Conservation (phyloP, 352 stramenopile species). For the Pythium phragmiticola region DNA sequence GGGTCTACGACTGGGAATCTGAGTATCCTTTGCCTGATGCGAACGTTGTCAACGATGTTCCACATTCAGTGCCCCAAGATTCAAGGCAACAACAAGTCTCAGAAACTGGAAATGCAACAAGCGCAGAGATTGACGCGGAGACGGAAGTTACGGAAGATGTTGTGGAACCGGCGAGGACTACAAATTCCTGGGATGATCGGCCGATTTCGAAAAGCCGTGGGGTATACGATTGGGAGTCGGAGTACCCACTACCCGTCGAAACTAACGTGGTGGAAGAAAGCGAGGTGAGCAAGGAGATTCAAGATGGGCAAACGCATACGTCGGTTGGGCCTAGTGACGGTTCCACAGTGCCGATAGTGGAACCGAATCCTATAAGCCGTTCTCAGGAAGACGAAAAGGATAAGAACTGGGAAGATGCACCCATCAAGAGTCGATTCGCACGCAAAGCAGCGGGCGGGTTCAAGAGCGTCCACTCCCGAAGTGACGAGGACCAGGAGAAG, state of each 20-base stretch:
- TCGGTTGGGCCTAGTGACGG: background rate
- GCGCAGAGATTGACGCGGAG: background rate
- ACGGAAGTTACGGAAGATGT: background rate
- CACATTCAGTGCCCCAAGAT: background rate
- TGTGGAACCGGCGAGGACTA: background rate
- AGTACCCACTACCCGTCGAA: background rate
- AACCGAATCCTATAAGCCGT: background rate
- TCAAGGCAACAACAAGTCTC: background rate
- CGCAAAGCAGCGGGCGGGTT: slow-evolving; percentile 6
- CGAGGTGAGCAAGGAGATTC: background rate
- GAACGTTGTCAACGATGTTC: background rate
- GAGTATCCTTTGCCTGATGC: background rate
- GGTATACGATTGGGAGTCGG: background rate
- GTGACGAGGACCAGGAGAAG: background rate
- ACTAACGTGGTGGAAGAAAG: background rate
- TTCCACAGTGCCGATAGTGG: background rate
- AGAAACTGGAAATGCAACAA: background rate
- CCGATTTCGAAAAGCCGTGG: slow-evolving; percentile 1
- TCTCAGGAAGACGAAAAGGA: background rate
- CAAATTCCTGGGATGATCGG: slow-evolving; percentile 4
- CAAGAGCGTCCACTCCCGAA: background rate
- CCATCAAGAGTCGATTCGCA: slow-evolving; percentile 22
- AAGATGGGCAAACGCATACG: background rate
- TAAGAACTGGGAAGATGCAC: slow-evolving; percentile 22
- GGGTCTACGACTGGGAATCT: slow-evolving; percentile 1